Percentiles rank a stretch among this genome's conserved stretches.
These are phyloP conservation scores for Astrephomene gubernaculifera DNA, from an alignment of 139 green algal genomes.

Conservation along the genomic window DNA sequence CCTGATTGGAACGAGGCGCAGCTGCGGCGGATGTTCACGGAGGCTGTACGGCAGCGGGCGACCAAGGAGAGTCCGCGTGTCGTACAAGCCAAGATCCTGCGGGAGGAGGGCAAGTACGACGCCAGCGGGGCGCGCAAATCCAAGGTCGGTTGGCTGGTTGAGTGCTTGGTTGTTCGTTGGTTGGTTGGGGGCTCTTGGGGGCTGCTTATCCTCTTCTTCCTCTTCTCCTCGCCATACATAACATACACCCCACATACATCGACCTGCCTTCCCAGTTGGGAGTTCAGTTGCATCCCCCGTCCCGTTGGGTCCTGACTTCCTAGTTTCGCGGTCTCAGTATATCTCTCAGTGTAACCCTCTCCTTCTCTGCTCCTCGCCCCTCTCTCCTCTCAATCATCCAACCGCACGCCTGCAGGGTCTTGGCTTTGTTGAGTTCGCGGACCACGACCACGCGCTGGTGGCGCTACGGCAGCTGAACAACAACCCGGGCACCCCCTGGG, in stretches of 20 bases:
- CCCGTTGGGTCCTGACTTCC: no score
- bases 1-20: constrained; percentile 69
- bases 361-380: constrained; percentile 1
- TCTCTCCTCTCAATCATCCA: not conserved
- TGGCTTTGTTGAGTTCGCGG: constrained; percentile 94
- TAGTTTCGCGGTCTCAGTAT: no score
- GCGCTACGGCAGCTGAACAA: constrained; percentile 97
- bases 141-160: constrained; percentile 27
- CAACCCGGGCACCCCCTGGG: constrained; percentile 82
- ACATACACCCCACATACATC: no score
- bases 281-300: no score
- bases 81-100: constrained; percentile 89
- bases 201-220: no score
- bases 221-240: no score
- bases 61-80: constrained; percentile 83
- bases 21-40: constrained; percentile 53
- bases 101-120: constrained; percentile 66
- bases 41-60: constrained; percentile 83
- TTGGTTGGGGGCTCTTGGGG: not conserved
- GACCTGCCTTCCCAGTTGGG: no score
- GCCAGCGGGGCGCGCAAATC: constrained; percentile 45
- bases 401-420: constrained; percentile 61
- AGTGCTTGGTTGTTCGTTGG: not conserved
- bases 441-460: constrained; percentile 89
- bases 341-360: no score